These are phyloP conservation scores for Phalaenopsis aphrodite DNA, from an alignment of 106 monocot species.

Conservation along the genomic window DNA sequence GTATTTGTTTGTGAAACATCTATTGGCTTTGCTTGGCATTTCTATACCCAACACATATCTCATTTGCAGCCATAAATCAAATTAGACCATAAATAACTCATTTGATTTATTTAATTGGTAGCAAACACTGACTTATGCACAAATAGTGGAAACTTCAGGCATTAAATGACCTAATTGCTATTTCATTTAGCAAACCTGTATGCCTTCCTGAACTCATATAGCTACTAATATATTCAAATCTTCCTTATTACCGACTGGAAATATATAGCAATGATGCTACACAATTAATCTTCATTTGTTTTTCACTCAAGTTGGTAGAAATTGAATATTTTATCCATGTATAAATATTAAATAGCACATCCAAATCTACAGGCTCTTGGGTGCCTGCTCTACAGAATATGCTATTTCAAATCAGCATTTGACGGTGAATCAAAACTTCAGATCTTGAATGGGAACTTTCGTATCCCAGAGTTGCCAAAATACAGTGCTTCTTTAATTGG, in stretches of 20 bases:
- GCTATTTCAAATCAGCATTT: conserved; percentile 88
- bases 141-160: no score
- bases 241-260: not conserved
- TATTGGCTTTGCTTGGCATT: no score
- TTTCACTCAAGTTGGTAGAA: not conserved
- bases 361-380: conserved; percentile 63
- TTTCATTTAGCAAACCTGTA: no score
- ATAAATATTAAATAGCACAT: not conserved
- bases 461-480: conserved; percentile 75
- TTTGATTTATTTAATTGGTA: no score
- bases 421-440: conserved; percentile 95
- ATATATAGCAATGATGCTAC: not conserved
- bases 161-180: no score
- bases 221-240: not conserved
- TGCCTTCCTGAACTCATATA: not conserved
- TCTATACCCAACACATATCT: no score
- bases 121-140: no score
- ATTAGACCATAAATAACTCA: no score
- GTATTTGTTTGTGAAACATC: no score
- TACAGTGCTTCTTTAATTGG: conserved; percentile 51
- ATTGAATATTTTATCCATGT: not conserved
- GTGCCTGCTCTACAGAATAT: conserved; percentile 86
- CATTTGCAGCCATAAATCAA: no score
- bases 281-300: not conserved
- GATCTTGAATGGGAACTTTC: conserved; percentile 85